These are phyloP conservation scores for Rhytidiadelphus loreus DNA, from an alignment of 225 moss, liverwort and hornwort species.

Conservation along the genomic window DNA sequence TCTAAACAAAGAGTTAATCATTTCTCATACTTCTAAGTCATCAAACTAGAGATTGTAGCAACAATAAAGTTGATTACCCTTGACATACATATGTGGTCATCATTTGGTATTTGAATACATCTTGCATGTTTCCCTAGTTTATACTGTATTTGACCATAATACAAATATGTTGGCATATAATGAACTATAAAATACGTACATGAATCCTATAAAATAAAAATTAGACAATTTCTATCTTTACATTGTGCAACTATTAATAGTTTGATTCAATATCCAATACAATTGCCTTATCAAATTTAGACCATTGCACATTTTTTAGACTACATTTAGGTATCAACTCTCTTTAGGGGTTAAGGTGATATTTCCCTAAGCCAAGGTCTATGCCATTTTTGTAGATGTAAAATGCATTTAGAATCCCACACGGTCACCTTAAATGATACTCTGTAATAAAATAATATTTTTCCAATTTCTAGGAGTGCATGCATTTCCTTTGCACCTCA, in stretches of 20 bases:
- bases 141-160: background rate
- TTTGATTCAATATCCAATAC: background rate
- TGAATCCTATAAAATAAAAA: rapidly evolving
- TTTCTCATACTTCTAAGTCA: background rate
- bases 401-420: background rate
- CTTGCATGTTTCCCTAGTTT: background rate
- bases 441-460: too few relatives aligned
- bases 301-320: rapidly evolving
- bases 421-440: background rate
- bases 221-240: background rate
- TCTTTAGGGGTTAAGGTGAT: background rate
- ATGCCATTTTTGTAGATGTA: too few relatives aligned
- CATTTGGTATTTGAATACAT: background rate
- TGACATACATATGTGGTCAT: too few relatives aligned
- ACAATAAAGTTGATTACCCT: rapidly evolving
- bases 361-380: background rate
- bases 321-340: rapidly evolving
- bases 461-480: too few relatives aligned
- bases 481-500: too few relatives aligned
- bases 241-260: rapidly evolving
- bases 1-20: background rate
- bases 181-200: rapidly evolving
- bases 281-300: background rate
- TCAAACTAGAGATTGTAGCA: too few relatives aligned
- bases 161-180: background rate